A percentile compares a stretch with the other conserved stretches of the same genome.
Conservation (phyloP, 768 basidiomycete species). For the Crepidotus variabilis region DNA sequence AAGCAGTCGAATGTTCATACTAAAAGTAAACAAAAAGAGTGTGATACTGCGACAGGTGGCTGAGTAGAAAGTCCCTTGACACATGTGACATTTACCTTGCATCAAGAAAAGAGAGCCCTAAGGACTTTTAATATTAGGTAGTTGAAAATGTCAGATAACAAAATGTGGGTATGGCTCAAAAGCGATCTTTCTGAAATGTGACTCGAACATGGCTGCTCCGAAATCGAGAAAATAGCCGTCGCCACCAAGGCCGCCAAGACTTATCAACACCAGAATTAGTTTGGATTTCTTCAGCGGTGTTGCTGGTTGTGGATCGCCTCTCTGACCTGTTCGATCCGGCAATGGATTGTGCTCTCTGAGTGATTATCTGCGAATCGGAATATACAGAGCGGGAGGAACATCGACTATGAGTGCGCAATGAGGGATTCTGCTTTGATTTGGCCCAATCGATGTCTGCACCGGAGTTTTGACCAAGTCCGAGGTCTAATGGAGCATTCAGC, state of each 20-base stretch:
- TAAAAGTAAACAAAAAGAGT: too few species aligned
- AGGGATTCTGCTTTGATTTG: slow-evolving; percentile 30
- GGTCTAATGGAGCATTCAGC: slow-evolving; percentile 34
- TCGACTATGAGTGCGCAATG: slow-evolving; percentile 26
- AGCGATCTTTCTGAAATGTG: slow-evolving; percentile 18
- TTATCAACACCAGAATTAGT: not conserved
- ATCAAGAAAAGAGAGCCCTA: too few species aligned
- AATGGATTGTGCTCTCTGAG: slow-evolving; percentile 24
- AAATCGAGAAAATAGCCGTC: slow-evolving; percentile 22
- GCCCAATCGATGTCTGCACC: slow-evolving; percentile 35
- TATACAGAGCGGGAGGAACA: slow-evolving; percentile 36
- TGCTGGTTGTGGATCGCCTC: slow-evolving; percentile 20
- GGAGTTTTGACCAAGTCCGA: slow-evolving; percentile 30
- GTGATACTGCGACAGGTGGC: too few species aligned
- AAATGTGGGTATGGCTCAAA: slow-evolving; percentile 3
- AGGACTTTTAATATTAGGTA: too few species aligned
- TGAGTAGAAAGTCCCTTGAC: too few species aligned
- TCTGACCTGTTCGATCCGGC: slow-evolving; percentile 20
- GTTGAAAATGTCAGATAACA: too few species aligned
- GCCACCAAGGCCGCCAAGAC: slow-evolving; percentile 30
- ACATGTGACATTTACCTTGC: too few species aligned
- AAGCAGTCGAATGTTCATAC: too few species aligned
- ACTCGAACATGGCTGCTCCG: slow-evolving; percentile 22
- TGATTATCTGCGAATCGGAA: slow-evolving; percentile 27
- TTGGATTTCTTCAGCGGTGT: slow-evolving; percentile 16